A percentile compares a stretch with the other conserved stretches of the same genome.
Conservation (phyloP, 129 eudicot genomes). For the Tanacetum coccineum region DNA sequence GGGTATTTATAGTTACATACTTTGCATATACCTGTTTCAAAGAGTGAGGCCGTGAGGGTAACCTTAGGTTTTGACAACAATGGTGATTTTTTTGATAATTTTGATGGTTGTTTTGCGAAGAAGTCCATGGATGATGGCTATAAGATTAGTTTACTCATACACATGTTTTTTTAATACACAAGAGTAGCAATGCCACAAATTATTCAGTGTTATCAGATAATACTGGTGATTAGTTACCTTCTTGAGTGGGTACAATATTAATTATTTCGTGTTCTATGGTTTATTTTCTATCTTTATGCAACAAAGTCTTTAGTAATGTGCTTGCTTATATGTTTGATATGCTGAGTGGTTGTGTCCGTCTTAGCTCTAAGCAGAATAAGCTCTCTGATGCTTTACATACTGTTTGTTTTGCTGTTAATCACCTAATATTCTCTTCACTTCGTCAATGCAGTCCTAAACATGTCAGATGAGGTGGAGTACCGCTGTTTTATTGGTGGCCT, state of each 20-base stretch:
- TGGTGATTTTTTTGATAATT: no score
- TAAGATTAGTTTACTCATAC: no score
- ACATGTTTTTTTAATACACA: background rate
- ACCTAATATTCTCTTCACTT: constrained; percentile 11
- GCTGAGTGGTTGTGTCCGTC: background rate
- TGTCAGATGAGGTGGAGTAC: constrained; percentile 80
- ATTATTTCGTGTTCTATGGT: background rate
- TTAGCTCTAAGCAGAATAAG: background rate
- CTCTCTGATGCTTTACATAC: background rate
- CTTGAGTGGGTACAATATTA: background rate
- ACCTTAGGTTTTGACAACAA: no score
- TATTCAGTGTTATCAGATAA: background rate
- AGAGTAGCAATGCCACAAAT: background rate
- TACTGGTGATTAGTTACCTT: background rate
- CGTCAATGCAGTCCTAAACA: constrained; percentile 34
- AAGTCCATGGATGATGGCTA: no score
- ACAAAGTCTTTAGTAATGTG: background rate
- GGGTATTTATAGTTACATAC: no score
- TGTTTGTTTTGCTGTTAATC: background rate
- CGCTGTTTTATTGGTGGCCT: constrained; percentile 93
- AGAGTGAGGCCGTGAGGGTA: no score
- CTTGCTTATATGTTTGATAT: background rate
- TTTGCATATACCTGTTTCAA: no score
- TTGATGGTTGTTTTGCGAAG: no score
- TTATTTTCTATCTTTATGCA: background rate